These are phyloP conservation scores for Kwoniella pini DNA, from an alignment of 768 basidiomycete species.

Conservation along the genomic window DNA sequence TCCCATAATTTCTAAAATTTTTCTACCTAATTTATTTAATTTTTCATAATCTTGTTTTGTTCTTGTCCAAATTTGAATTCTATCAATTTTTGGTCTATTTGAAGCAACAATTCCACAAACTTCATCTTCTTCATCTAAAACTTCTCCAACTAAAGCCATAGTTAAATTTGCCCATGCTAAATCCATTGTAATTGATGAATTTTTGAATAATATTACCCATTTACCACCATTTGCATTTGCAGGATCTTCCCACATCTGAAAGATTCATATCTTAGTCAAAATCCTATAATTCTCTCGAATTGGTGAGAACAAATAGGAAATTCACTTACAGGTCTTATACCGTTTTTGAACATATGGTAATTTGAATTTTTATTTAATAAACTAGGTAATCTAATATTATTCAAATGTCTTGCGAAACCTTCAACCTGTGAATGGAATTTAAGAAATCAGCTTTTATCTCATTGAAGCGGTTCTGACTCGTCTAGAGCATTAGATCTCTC, in stretches of 20 bases:
- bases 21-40: constrained; percentile 80
- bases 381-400: constrained; percentile 61
- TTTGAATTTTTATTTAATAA: constrained; percentile 86
- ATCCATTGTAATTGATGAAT: constrained; percentile 70
- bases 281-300: too few species aligned
- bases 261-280: background rate
- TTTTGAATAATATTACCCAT: constrained; percentile 93
- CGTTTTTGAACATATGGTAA: constrained; percentile 85
- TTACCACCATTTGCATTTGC: constrained; percentile 90
- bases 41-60: constrained; percentile 80
- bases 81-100: constrained; percentile 77
- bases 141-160: constrained; percentile 85
- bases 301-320: too few species aligned
- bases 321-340: constrained; percentile 42
- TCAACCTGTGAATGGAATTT: constrained; percentile 35
- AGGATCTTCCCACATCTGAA: constrained; percentile 87
- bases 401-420: constrained; percentile 47
- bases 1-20: constrained; percentile 77
- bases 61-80: constrained; percentile 89
- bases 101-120: constrained; percentile 79
- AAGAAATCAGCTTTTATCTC: background rate
- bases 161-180: constrained; percentile 86
- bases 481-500: too few species aligned
- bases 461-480: background rate
- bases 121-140: constrained; percentile 67